These are phyloP conservation scores for Blastobotrys apis DNA, from an alignment of 1,139 yeast genomes.

Conservation along the genomic window DNA sequence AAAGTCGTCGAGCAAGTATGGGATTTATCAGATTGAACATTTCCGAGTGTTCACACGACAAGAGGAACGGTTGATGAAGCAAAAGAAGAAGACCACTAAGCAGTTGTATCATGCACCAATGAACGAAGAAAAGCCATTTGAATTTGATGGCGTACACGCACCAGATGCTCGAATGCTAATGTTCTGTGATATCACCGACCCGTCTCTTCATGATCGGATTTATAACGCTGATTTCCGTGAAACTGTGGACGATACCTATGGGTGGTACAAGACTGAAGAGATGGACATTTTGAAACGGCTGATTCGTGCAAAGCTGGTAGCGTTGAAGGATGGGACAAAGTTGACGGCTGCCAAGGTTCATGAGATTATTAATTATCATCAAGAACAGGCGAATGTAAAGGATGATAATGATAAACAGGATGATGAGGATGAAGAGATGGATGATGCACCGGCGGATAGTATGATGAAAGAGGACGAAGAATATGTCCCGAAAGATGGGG, in stretches of 20 bases:
- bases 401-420: slow-evolving; percentile 6
- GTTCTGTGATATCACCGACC: slow-evolving; percentile 74
- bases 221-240: slow-evolving; percentile 36
- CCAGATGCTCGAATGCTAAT: slow-evolving; percentile 74
- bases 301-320: slow-evolving; percentile 58
- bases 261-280: slow-evolving; percentile 70
- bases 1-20: slow-evolving; percentile 47
- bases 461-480: slow-evolving; percentile 22
- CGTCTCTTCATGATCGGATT: slow-evolving; percentile 47
- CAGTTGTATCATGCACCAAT: background rate
- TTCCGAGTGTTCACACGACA: slow-evolving; percentile 52
- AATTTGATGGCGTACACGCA: slow-evolving; percentile 67
- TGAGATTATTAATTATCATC: slow-evolving; percentile 18
- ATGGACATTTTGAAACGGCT: slow-evolving; percentile 63
- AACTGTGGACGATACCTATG: slow-evolving; percentile 43
- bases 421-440: slow-evolving; percentile 5
- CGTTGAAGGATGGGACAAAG: slow-evolving; percentile 29
- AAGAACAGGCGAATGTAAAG: slow-evolving; percentile 17
- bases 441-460: background rate
- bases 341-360: slow-evolving; percentile 23
- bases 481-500: slow-evolving; percentile 30
- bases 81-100: background rate
- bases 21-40: slow-evolving; percentile 78
- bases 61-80: slow-evolving; percentile 33
- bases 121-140: slow-evolving; percentile 38